Evolutionary conservation across 805 yeast genomes (phyloP).

Genomic region (Jamesozyma jinghongensis): DNA sequence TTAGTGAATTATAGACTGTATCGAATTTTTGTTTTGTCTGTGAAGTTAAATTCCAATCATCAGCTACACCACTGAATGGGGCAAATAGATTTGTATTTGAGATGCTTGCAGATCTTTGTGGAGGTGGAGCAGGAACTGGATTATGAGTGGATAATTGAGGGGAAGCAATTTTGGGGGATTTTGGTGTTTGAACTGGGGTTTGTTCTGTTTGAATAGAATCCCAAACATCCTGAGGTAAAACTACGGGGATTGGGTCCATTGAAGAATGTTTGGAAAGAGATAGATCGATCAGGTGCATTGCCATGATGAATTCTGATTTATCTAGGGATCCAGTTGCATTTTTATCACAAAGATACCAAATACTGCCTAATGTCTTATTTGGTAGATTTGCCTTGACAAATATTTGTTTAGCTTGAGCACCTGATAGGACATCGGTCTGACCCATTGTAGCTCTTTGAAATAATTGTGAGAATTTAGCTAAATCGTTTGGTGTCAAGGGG

Average conservation of each 20-base stretch:
- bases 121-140: slow-evolving; percentile 1
- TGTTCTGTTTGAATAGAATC: slow-evolving; percentile 23
- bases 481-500: slow-evolving; percentile 47
- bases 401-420: slow-evolving; percentile 70
- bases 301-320: slow-evolving; percentile 71
- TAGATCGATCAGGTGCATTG: slow-evolving; percentile 85
- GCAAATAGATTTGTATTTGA: not conserved
- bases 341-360: slow-evolving; percentile 83
- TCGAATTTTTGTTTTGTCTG: slow-evolving; percentile 69
- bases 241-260: slow-evolving; percentile 47
- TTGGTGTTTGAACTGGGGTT: slow-evolving; percentile 1
- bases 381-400: slow-evolving; percentile 84
- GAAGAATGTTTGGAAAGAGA: slow-evolving; percentile 53
- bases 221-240: slow-evolving; percentile 37
- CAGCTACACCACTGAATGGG: not conserved
- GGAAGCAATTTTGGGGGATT: not conserved
- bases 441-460: slow-evolving; percentile 49
- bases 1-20: slow-evolving; percentile 65
- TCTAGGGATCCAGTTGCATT: slow-evolving; percentile 61
- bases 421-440: slow-evolving; percentile 38
- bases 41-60: slow-evolving; percentile 58
- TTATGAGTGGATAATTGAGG: not conserved
- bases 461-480: slow-evolving; percentile 53
- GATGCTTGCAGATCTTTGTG: not conserved
- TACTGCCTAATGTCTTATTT: slow-evolving; percentile 63